phyloP scores from a whole-genome alignment of 345 rosid genomes.

The Turritis glabra region DNA sequence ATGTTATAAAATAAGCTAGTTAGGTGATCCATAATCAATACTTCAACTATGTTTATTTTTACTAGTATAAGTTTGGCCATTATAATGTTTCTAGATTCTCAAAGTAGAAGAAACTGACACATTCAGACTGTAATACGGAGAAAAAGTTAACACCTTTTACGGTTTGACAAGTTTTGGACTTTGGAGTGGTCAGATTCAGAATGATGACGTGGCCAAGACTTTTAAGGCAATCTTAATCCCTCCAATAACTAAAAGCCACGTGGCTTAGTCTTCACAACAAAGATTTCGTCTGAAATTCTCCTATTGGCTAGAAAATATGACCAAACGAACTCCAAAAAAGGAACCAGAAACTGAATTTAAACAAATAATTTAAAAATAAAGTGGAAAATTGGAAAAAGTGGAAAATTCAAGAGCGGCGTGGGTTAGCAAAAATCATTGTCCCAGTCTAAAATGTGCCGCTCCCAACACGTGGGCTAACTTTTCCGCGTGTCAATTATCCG shows the following conservation, averaged over 20 bases:
- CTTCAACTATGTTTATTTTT: slow-evolving; percentile 2
- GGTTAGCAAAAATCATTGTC: slow-evolving; percentile 33
- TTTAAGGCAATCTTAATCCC: slow-evolving; percentile 1
- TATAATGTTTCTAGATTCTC: background rate
- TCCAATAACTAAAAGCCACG: slow-evolving; percentile 12
- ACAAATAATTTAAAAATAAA: background rate
- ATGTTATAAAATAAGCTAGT: background rate
- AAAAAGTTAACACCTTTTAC: background rate
- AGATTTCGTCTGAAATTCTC: background rate
- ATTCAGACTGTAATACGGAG: background rate
- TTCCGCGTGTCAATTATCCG: slow-evolving; percentile 14
- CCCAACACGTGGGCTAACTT: slow-evolving; percentile 18
- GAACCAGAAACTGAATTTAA: background rate
- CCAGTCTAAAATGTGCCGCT: slow-evolving; percentile 21
- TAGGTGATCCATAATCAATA: slow-evolving; percentile 27
- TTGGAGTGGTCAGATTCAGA: background rate
- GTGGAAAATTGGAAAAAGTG: background rate
- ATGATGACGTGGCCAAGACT: slow-evolving; percentile 17
- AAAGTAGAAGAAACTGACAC: background rate
- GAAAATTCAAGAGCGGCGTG: slow-evolving; percentile 26
- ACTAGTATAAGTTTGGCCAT: background rate
- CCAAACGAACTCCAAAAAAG: background rate
- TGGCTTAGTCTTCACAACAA: background rate
- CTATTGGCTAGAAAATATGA: slow-evolving; percentile 2
- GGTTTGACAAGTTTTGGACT: background rate